Evolutionary conservation across 78 protist species (phyloP).

Genomic region (Tieghemostelium lacteum): DNA sequence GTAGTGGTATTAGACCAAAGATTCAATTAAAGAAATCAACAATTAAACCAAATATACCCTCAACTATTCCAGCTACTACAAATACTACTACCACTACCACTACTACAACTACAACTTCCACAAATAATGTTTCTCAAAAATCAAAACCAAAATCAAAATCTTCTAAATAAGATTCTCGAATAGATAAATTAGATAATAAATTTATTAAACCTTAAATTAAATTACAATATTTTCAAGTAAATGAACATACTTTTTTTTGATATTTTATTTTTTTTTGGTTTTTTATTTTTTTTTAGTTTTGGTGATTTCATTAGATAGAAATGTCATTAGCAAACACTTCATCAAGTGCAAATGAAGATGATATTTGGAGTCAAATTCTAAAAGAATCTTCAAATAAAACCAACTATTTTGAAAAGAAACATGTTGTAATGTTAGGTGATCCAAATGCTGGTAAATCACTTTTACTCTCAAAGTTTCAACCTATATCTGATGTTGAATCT

Average conservation of each 20-base stretch:
- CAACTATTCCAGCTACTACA: background rate
- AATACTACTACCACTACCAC: background rate
- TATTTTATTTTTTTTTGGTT: slow-evolving; percentile 19
- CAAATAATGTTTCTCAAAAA: no score
- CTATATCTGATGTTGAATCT: slow-evolving; percentile 48
- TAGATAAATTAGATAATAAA: no score
- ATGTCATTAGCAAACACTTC: background rate
- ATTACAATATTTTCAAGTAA: no score
- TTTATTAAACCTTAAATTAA: no score
- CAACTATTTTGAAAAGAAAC: slow-evolving; percentile 54
- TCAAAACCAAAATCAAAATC: slow-evolving; percentile 3
- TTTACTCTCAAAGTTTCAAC: slow-evolving; percentile 59
- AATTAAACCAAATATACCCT: background rate
- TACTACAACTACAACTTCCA: background rate
- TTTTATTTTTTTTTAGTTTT: slow-evolving; percentile 12
- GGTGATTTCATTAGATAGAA: background rate
- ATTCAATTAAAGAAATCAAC: background rate
- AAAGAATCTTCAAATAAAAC: slow-evolving; percentile 65
- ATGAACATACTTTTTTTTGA: background rate
- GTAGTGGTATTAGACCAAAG: background rate
- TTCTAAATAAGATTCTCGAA: no score
- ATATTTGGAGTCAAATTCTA: slow-evolving; percentile 70
- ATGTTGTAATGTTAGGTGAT: slow-evolving; percentile 73
- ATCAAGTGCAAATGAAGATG: slow-evolving; percentile 20
- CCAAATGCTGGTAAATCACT: slow-evolving; percentile 57